Conservation (phyloP, 139 green algal genomes). For the Astrephomene gubernaculifera region DNA sequence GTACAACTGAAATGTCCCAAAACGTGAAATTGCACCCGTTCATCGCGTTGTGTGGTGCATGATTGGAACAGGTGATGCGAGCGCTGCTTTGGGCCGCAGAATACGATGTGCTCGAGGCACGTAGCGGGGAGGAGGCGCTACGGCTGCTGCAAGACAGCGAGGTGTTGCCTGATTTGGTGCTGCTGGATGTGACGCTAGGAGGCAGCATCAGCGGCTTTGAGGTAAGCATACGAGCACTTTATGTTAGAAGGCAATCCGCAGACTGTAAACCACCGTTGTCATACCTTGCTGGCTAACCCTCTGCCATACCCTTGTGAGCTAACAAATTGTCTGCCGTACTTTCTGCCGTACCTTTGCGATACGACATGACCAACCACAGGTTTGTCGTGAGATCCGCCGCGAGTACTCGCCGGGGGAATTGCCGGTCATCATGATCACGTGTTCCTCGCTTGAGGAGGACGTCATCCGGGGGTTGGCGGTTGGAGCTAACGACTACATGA, state of each 20-base stretch:
- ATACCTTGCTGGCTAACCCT: no score
- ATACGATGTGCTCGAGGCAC: slow-evolving; percentile 59
- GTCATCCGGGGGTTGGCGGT: slow-evolving; percentile 52
- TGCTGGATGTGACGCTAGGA: slow-evolving; percentile 61
- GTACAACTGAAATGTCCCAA: no score
- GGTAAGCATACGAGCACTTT: no score
- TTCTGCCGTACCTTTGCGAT: no score
- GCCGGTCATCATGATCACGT: slow-evolving; percentile 65
- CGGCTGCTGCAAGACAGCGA: background rate
- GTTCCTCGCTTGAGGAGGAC: slow-evolving; percentile 47
- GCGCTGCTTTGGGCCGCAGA: slow-evolving; percentile 55
- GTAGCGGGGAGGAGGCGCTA: slow-evolving; percentile 55
- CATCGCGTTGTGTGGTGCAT: no score
- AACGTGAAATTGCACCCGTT: no score
- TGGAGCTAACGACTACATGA: slow-evolving; percentile 64
- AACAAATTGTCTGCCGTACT: no score
- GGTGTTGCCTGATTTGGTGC: slow-evolving; percentile 55
- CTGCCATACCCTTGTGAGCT: no score
- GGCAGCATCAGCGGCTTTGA: slow-evolving; percentile 53
- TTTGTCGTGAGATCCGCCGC: slow-evolving; percentile 40
- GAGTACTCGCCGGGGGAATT: slow-evolving; percentile 42
- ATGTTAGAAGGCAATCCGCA: no score
- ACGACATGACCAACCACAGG: no score
- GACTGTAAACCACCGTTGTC: no score
- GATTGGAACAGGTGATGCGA: slow-evolving; percentile 69